Conservation (phyloP, 2,329 filamentous ascomycete species). For the Fusarium sp. region DNA sequence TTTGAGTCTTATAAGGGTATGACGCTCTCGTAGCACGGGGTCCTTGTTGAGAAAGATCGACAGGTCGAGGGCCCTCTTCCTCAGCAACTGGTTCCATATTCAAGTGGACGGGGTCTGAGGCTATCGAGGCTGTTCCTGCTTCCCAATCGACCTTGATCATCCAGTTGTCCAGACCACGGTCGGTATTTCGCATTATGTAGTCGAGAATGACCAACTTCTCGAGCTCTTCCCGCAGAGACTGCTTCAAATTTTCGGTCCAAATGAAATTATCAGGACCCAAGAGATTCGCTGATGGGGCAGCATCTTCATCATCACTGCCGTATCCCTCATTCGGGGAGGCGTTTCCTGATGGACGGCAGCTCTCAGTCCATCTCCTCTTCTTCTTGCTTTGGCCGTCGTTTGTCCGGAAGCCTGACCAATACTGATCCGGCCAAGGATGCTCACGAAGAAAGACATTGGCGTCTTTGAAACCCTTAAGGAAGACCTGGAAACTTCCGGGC, state of each 20-base stretch:
- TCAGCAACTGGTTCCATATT: conserved; percentile 64
- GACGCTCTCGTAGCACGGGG: conserved; percentile 57
- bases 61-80: conserved; percentile 68
- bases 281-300: conserved; percentile 61
- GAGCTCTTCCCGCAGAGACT: conserved; percentile 92
- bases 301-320: conserved; percentile 69
- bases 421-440: conserved; percentile 96
- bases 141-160: conserved; percentile 98
- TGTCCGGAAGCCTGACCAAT: conserved; percentile 75
- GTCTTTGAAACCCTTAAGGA: conserved; percentile 96
- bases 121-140: conserved; percentile 83
- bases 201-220: conserved; percentile 98
- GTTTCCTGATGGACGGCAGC: conserved; percentile 73
- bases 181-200: conserved; percentile 99
- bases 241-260: conserved; percentile 90
- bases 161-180: conserved; percentile 97
- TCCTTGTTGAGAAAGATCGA: conserved; percentile 61
- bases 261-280: conserved; percentile 70
- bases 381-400: conserved; percentile 73
- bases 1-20: conserved; percentile 79
- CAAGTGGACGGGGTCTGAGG: conserved; percentile 80
- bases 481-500: conserved; percentile 95
- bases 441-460: conserved; percentile 95
- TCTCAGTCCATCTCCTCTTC: conserved; percentile 76
- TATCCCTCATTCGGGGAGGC: conserved; percentile 69